Evolutionary conservation across 441 rosid species (phyloP).

Genomic region (Eutrema salsugineum): DNA sequence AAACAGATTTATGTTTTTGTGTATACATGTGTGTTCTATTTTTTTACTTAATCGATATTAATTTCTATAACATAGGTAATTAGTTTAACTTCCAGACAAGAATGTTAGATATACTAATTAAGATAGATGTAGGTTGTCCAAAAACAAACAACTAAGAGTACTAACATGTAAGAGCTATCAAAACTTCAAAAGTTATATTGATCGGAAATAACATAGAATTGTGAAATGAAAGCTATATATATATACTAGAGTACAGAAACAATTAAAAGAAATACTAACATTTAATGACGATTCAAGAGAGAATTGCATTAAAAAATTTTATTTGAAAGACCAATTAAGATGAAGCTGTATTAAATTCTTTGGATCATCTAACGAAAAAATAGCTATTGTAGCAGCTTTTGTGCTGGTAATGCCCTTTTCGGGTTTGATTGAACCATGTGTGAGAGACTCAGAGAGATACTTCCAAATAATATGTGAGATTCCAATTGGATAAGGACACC

Average conservation of each 20-base stretch:
- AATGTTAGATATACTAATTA: too few species aligned
- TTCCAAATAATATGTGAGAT: constrained; percentile 16
- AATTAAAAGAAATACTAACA: not conserved
- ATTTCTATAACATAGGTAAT: not conserved
- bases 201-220: not conserved
- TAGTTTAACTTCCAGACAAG: too few species aligned
- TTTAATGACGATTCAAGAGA: not conserved
- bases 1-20: not conserved
- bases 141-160: too few species aligned
- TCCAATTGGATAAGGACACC: constrained; percentile 9
- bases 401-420: not conserved
- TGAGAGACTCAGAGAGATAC: not conserved
- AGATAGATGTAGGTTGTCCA: too few species aligned
- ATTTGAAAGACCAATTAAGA: not conserved
- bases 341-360: not conserved
- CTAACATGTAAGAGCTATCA: not conserved
- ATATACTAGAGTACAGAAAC: not conserved
- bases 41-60: not conserved
- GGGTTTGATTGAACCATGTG: constrained; percentile 13
- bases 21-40: not conserved
- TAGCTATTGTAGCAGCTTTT: constrained; percentile 16
- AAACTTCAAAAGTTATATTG: not conserved
- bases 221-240: not conserved
- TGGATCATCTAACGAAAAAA: not conserved
- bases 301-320: not conserved